Conservation (phyloP, 2,329 filamentous ascomycete species). For the Biscogniauxia marginata region DNA sequence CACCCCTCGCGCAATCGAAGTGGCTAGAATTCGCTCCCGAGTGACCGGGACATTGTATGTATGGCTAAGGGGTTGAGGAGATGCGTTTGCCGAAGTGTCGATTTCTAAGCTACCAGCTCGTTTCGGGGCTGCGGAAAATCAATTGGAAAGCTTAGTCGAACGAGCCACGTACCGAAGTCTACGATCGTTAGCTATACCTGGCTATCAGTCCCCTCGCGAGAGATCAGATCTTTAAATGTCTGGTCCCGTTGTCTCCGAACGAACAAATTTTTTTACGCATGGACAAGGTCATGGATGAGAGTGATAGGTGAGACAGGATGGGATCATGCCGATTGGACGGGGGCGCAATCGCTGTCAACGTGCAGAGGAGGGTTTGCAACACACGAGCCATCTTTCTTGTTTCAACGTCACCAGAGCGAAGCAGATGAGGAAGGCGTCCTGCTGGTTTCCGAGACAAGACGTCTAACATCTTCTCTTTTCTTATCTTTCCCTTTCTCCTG, state of each 20-base stretch:
- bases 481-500: not conserved
- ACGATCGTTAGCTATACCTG: not conserved
- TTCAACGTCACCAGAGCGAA: not conserved
- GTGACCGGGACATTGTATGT: too few relatives aligned
- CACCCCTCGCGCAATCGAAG: too few relatives aligned
- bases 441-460: not conserved
- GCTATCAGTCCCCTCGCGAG: not conserved
- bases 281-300: not conserved
- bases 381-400: not conserved
- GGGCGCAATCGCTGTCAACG: slow-evolving; percentile 3
- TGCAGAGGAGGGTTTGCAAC: not conserved
- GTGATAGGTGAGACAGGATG: slow-evolving; percentile 2
- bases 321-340: slow-evolving; percentile 14
- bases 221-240: not conserved
- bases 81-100: too few relatives aligned
- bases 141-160: not conserved
- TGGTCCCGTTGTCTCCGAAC: not conserved
- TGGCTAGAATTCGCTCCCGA: too few relatives aligned
- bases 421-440: not conserved
- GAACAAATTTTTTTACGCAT: not conserved
- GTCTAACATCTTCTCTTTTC: not conserved
- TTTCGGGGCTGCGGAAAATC: too few relatives aligned
- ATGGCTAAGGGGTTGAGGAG: too few relatives aligned
- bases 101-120: too few relatives aligned
- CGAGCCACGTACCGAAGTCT: not conserved